phyloP scores from a whole-genome alignment of 2,329 filamentous ascomycete species.

The Coniella lustricola region DNA sequence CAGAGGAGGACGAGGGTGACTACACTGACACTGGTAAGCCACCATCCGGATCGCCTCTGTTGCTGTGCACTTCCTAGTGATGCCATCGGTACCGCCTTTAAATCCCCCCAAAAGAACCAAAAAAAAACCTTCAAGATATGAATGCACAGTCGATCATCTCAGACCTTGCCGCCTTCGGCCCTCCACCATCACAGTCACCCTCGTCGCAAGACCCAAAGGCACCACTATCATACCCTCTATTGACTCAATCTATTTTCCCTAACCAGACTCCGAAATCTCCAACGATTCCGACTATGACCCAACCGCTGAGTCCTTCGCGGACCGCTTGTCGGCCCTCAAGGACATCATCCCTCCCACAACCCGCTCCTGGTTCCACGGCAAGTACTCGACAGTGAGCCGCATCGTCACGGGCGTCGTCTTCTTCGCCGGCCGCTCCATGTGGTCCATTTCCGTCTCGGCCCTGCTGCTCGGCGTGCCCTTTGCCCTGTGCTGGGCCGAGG shows the following conservation, averaged over 20 bases:
- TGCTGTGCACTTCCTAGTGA: not conserved
- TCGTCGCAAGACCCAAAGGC: too few relatives aligned
- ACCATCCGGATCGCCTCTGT: not conserved
- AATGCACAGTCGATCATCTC: too few relatives aligned
- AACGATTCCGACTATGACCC: slow-evolving; percentile 67
- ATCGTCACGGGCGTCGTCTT: slow-evolving; percentile 54
- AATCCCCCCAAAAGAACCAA: too few relatives aligned
- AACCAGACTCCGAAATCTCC: slow-evolving; percentile 78
- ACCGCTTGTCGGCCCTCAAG: slow-evolving; percentile 64
- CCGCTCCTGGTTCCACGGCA: slow-evolving; percentile 60
- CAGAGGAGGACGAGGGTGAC: slow-evolving; percentile 82
- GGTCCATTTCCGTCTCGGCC: slow-evolving; percentile 84
- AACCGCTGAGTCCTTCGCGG: slow-evolving; percentile 50
- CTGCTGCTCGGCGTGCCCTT: slow-evolving; percentile 89
- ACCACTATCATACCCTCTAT: too few relatives aligned
- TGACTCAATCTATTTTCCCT: not conserved
- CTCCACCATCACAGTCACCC: not conserved
- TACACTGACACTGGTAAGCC: slow-evolving; percentile 81
- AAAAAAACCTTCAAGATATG: too few relatives aligned
- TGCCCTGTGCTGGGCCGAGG: slow-evolving; percentile 86
- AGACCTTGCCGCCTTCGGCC: not conserved
- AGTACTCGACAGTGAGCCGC: slow-evolving; percentile 45
- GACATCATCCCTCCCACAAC: slow-evolving; percentile 71
- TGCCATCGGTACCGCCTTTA: slow-evolving; percentile 6
- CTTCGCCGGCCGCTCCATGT: slow-evolving; percentile 80